Conservation (phyloP, 805 yeast genomes). For the Spathaspora arborariae region DNA sequence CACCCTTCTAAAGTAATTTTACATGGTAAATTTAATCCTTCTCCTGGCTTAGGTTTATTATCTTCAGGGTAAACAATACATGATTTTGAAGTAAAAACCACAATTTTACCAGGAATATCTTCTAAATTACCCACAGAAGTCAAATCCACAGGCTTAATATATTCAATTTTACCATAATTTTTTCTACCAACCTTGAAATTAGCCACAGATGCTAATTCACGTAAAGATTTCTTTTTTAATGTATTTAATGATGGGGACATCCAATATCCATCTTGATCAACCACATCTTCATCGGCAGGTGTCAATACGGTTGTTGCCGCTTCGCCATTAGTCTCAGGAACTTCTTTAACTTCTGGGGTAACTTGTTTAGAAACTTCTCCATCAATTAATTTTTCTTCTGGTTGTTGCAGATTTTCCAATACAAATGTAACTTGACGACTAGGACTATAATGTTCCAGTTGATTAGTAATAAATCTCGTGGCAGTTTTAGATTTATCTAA, state of each 20-base stretch:
- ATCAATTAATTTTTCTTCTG: constrained; percentile 1
- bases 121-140: constrained; percentile 59
- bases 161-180: constrained; percentile 74
- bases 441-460: constrained; percentile 14
- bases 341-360: not conserved
- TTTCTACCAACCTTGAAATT: constrained; percentile 75
- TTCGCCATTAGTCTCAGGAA: not conserved
- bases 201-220: constrained; percentile 60
- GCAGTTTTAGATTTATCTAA: constrained; percentile 40
- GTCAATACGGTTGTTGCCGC: not conserved
- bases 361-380: not conserved
- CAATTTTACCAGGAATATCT: constrained; percentile 61
- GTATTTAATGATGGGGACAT: constrained; percentile 72
- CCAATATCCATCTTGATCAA: constrained; percentile 80
- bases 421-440: constrained; percentile 17
- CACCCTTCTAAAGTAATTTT: constrained; percentile 73
- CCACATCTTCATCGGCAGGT: constrained; percentile 9
- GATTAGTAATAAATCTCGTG: constrained; percentile 10
- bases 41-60: constrained; percentile 61
- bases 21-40: constrained; percentile 79
- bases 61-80: constrained; percentile 72
- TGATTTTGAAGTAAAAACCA: constrained; percentile 56
- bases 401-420: constrained; percentile 4
- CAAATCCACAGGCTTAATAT: constrained; percentile 78
- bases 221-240: constrained; percentile 53